phyloP scores from a whole-genome alignment of 2,329 filamentous ascomycete genomes.

The Penicillium rolfsii region DNA sequence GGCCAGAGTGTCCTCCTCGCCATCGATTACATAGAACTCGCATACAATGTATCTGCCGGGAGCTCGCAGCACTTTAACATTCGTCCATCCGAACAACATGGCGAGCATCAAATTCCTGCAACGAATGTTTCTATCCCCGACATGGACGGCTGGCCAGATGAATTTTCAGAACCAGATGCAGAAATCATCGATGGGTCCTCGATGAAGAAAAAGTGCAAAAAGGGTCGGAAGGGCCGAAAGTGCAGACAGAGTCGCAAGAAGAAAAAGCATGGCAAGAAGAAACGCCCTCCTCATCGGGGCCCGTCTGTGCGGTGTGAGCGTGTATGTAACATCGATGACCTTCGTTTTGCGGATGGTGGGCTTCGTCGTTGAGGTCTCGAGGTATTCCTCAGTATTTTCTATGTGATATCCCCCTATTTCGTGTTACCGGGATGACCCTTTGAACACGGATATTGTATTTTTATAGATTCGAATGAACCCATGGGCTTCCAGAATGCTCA shows the following conservation, averaged over 20 bases:
- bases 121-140: conserved; percentile 7
- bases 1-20: conserved; percentile 44
- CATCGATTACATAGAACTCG: conserved; percentile 49
- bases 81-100: conserved; percentile 19
- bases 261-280: conserved; percentile 11
- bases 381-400: background rate
- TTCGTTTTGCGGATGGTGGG: conserved; percentile 11
- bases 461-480: conserved; percentile 1
- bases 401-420: background rate
- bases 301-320: conserved; percentile 11
- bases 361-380: background rate
- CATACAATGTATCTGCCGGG: conserved; percentile 41
- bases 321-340: conserved; percentile 23
- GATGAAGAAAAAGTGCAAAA: conserved; percentile 22
- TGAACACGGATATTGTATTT: conserved; percentile 1
- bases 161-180: conserved; percentile 9
- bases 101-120: conserved; percentile 18
- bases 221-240: conserved; percentile 19
- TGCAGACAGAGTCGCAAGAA: conserved; percentile 12
- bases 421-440: background rate
- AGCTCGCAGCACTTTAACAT: background rate
- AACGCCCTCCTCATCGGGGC: background rate
- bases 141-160: background rate
- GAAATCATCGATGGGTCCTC: conserved; percentile 12
- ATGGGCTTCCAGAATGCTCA: background rate